Evolutionary conservation across 1,284 basidiomycete species (phyloP), one percentile per base, ranked within the genome.

Genomic region (Neonothopanus nambi): DNA sequence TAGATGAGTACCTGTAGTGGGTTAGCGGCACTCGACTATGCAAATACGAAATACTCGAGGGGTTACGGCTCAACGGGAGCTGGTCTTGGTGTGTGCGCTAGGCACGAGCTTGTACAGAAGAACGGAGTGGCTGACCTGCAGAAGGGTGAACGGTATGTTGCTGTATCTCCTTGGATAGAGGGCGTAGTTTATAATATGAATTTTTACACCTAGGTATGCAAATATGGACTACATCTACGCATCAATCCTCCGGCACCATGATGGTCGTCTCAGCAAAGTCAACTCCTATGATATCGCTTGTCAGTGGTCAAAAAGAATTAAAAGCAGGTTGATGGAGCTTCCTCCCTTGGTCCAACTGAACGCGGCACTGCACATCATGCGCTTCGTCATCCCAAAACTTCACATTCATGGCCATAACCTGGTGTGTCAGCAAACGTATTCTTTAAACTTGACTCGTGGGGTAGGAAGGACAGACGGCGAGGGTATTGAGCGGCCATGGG

Each of bases 391-490:
- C n/a, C n/a, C n/a, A n/a, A n/a, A n/a, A n/a, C n/a, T n/a, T n/a
- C n/a, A n/a, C n/a, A n/a, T n/a, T n/a, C 6, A 68, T 21, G 61
- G 66, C 38, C 66, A 68, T 43, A 56, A 60, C 3, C 56, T 51
- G 2, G 59, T 57, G 1, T 67, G 68, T 45, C n/a, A n/a, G n/a
- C n/a, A 56, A 60, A 2, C 44, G 45, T 1, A 15, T 40, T 0
- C 68, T 66, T 42, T 61, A 60, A 60, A 59, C 20, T 62, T 57
- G 48, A 48, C 36, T 3, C 26, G 9, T 1, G 65, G 63, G 0
- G 59, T 55, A 13, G 65, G 61, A 3, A 39, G 55, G 17, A 67
- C 60, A 3, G 61, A 66, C 42, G 65, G 65, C 0, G 67, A 69
- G 51, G 66, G 61, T 0, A 59, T 66, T 3, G 64, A 67, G 48